A percentile compares a stretch with the other conserved stretches of the same genome.
Conservation (phyloP, 257 asterid species). For the Nicotiana tomentosiformis region DNA sequence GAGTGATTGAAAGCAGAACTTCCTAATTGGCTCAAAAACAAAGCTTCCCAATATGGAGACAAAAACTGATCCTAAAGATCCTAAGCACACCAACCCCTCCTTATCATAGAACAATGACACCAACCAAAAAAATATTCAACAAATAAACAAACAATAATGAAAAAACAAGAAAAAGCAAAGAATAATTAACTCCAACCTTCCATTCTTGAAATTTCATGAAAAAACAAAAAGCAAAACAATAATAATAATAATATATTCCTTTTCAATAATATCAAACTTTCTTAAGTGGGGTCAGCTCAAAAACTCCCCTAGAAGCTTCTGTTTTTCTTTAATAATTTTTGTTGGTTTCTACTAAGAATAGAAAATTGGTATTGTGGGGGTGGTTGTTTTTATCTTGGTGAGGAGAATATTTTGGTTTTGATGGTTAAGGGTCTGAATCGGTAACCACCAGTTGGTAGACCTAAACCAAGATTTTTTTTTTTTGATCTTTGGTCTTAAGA, state of each 20-base stretch:
- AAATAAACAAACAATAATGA: constrained; percentile 25
- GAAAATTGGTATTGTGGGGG: constrained; percentile 2
- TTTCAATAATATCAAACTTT: constrained; percentile 42
- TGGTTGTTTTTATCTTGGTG: constrained; percentile 27
- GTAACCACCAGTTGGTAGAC: constrained; percentile 87
- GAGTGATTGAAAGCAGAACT: constrained; percentile 37
- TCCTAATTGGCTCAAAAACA: constrained; percentile 34
- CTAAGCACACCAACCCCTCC: constrained; percentile 45
- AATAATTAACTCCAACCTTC: constrained; percentile 36
- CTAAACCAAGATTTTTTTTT: constrained; percentile 21
- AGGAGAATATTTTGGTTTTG: constrained; percentile 8
- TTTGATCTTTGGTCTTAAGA: constrained; percentile 29
- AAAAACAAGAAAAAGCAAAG: constrained; percentile 25
- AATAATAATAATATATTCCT: constrained; percentile 25
- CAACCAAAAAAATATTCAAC: constrained; percentile 31
- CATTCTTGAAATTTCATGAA: constrained; percentile 16
- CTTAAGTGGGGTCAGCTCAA: constrained; percentile 49
- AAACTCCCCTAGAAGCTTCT: constrained; percentile 25
- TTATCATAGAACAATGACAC: constrained; percentile 75
- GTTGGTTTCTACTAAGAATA: constrained; percentile 10
- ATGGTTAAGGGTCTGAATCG: constrained; percentile 32
- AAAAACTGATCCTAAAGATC: constrained; percentile 46
- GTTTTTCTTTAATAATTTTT: not conserved
- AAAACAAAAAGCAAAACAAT: not conserved
- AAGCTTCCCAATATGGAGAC: constrained; percentile 39